phyloP scores from a whole-genome alignment of 2,329 filamentous ascomycete species.

The Fonsecaea erecta region DNA sequence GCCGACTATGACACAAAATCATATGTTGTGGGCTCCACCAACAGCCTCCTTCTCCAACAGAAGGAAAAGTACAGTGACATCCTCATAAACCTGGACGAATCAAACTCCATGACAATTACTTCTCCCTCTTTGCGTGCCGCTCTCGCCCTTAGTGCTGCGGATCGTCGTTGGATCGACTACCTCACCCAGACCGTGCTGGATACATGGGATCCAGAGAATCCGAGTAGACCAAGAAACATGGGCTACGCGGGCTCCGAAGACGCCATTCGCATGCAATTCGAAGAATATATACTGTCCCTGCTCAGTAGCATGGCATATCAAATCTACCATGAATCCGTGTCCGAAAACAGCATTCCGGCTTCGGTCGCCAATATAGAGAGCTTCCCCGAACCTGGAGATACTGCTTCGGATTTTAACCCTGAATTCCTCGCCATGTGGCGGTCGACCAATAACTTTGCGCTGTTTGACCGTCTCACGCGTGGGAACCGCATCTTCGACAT shows the following conservation, averaged over 20 bases:
- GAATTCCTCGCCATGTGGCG: constrained; percentile 90
- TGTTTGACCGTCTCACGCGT: constrained; percentile 75
- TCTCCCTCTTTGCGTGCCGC: constrained; percentile 77
- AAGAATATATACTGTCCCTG: constrained; percentile 90
- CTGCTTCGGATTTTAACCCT: constrained; percentile 77
- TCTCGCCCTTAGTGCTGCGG: constrained; percentile 78
- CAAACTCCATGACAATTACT: constrained; percentile 75
- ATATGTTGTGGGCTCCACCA: constrained; percentile 96
- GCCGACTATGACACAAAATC: constrained; percentile 95
- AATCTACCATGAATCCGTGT: constrained; percentile 34
- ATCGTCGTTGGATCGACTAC: constrained; percentile 95
- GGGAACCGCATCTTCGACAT: constrained; percentile 89
- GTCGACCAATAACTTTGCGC: constrained; percentile 84
- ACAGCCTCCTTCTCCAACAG: constrained; percentile 89
- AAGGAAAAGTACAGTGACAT: constrained; percentile 96
- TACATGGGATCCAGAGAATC: constrained; percentile 94
- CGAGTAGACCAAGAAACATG: constrained; percentile 86
- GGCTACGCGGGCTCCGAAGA: constrained; percentile 96
- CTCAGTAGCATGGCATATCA: constrained; percentile 90
- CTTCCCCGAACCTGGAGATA: constrained; percentile 63
- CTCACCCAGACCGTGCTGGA: constrained; percentile 91
- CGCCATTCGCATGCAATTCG: constrained; percentile 95
- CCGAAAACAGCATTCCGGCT: constrained; percentile 34
- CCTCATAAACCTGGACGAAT: constrained; percentile 84
- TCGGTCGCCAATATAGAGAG: constrained; percentile 54